Conservation (phyloP, 768 basidiomycete genomes). For the Hortiboletus campestris region DNA sequence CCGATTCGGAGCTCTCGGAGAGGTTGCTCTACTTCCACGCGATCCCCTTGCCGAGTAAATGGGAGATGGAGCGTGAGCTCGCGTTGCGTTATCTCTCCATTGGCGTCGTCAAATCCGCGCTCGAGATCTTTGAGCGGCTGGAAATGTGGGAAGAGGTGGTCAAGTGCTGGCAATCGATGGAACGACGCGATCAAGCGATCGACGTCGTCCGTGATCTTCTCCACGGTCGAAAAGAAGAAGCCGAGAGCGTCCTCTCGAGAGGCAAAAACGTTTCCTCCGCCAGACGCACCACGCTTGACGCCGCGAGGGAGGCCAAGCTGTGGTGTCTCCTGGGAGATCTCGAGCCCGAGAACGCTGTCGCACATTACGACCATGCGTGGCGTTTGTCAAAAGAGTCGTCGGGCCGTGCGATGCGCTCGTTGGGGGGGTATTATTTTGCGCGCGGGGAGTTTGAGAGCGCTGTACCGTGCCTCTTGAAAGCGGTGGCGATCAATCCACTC, state of each 20-base stretch:
- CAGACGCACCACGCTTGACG: conserved; percentile 50
- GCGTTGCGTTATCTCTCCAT: conserved; percentile 79
- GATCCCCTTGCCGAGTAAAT: conserved; percentile 81
- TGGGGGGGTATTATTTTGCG: conserved; percentile 83
- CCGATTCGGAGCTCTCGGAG: conserved; percentile 71
- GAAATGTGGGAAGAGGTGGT: conserved; percentile 99
- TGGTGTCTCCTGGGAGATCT: conserved; percentile 96
- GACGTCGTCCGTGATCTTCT: conserved; percentile 81
- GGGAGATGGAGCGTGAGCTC: conserved; percentile 92
- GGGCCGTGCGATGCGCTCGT: conserved; percentile 85
- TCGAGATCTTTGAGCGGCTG: conserved; percentile 90
- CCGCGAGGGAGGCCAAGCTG: conserved; percentile 80
- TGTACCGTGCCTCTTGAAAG: conserved; percentile 62
- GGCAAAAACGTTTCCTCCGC: conserved; percentile 50
- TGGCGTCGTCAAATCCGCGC: conserved; percentile 85
- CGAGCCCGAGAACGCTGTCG: conserved; percentile 63
- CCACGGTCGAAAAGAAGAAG: conserved; percentile 81
- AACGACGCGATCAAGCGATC: conserved; percentile 74
- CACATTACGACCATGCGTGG: conserved; percentile 87
- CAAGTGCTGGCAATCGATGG: conserved; percentile 80
- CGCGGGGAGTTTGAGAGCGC: conserved; percentile 61
- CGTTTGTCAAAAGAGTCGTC: conserved; percentile 73
- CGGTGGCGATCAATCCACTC: conserved; percentile 87
- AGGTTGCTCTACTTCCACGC: conserved; percentile 78
- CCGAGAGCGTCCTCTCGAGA: conserved; percentile 63